Base-by-base conservation (phyloP, 1,139 yeast genomes). In the Yamadazyma sp. region DNA sequence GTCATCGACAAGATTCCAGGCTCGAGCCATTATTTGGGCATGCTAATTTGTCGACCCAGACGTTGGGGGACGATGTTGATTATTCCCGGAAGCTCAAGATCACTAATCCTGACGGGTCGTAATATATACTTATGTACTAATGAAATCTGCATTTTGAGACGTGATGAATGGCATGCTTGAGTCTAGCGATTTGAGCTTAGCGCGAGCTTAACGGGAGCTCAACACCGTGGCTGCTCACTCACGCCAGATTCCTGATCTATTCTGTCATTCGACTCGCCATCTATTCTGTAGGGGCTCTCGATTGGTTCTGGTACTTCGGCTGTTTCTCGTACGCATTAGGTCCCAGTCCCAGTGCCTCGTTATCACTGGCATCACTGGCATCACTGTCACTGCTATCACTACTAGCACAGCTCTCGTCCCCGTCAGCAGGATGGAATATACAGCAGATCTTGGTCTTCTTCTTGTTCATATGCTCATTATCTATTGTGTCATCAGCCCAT, bases 391-490 rank as follows among this genome's bases (percentile, higher is more conserved):
- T 61, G 28, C 59, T 51, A 1, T 52, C 50, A 8, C 60, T 57
- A 23, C 47, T 43, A 11, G 29, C 38, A 14, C 73, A 65, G 13
- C 75, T 73, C 36, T 73, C 79, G 43, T 80, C 86, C 26, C 79
- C 92, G 52, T 82, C 84, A 35, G 82, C 84, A 2, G 96, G 96
- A 54, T 88, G 96, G 64, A 84, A 92, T 16, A 92, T 90, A 51
- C 98, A 90, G 57, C 98, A 92, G n/a, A 90, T 83, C 61, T 90
- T 92, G 14, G 95, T 78, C 59, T 88, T 89, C 65, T 90, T 90
- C 66, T 78, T 86, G 54, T 83, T 77, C 85, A 92, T 70, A 56
- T 85, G 67, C 61, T 90, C 98, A 56, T 90, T 90, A 61, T 90
- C 97, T 5, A 90, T 71, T 4, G 88, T 92, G 35, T 82, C 95